A percentile compares a stretch with the other conserved stretches of the same genome.
phyloP scores from a whole-genome alignment of 2,329 filamentous ascomycete species.

The Penicillium sumatraense region DNA sequence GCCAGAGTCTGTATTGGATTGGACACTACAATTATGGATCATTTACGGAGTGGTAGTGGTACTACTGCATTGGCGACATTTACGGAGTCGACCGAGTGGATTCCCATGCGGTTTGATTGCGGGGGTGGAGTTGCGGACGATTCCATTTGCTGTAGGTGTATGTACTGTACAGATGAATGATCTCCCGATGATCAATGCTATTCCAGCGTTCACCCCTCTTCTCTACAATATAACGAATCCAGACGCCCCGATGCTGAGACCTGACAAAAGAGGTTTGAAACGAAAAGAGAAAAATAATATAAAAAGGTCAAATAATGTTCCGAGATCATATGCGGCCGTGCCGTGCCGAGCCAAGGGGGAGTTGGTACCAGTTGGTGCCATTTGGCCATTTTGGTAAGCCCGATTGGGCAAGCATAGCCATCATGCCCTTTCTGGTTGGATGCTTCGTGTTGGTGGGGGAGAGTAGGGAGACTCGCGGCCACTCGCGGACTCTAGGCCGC shows the following conservation, averaged over 20 bases:
- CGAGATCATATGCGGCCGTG: slow-evolving; percentile 22
- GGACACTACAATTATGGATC: not conserved
- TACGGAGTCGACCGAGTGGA: not conserved
- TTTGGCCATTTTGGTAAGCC: too few relatives aligned
- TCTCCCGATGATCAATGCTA: slow-evolving; percentile 32
- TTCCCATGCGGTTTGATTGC: not conserved
- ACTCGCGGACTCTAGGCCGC: slow-evolving; percentile 23
- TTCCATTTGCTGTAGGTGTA: slow-evolving; percentile 24
- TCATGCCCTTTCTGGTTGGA: slow-evolving; percentile 9
- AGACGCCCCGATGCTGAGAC: slow-evolving; percentile 42
- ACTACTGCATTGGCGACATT: not conserved
- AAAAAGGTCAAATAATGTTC: slow-evolving; percentile 18
- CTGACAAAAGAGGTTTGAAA: slow-evolving; percentile 21
- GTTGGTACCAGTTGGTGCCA: too few relatives aligned
- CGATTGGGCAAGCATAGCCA: slow-evolving; percentile 21
- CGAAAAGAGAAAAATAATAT: slow-evolving; percentile 7
- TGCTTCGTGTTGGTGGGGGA: not conserved
- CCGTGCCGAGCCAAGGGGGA: not conserved
- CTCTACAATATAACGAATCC: slow-evolving; percentile 38
- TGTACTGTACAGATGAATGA: slow-evolving; percentile 32
- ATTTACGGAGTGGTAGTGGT: not conserved
- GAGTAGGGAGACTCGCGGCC: not conserved
- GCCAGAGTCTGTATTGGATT: slow-evolving; percentile 8
- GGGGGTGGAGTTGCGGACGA: not conserved
- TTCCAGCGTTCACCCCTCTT: slow-evolving; percentile 26